Conservation (phyloP, 169 alveolate species). For the Toxoplasma gondii region DNA sequence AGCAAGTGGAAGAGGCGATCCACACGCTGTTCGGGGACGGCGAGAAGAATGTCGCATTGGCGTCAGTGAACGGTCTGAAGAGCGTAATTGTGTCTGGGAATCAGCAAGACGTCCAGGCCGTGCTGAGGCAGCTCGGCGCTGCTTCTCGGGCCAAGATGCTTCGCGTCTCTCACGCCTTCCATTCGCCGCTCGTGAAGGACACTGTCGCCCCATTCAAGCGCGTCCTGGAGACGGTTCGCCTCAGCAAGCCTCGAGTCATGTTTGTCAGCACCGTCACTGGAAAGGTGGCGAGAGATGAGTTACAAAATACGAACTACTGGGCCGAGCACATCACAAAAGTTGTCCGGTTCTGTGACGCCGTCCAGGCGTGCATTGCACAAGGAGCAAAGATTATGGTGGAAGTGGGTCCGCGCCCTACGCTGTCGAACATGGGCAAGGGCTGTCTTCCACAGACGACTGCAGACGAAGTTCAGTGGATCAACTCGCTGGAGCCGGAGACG, state of each 20-base stretch:
- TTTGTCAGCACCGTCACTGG: slow-evolving; percentile 67
- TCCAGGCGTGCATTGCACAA: slow-evolving; percentile 41
- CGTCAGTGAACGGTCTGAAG: slow-evolving; percentile 77
- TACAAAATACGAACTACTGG: slow-evolving; percentile 63
- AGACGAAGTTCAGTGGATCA: slow-evolving; percentile 59
- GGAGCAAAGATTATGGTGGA: slow-evolving; percentile 66
- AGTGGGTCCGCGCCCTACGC: slow-evolving; percentile 67
- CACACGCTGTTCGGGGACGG: slow-evolving; percentile 34
- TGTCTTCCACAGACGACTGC: slow-evolving; percentile 9
- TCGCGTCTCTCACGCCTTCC: slow-evolving; percentile 68
- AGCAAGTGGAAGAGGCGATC: slow-evolving; percentile 58
- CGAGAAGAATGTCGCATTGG: slow-evolving; percentile 65
- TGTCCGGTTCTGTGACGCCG: slow-evolving; percentile 67
- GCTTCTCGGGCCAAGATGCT: slow-evolving; percentile 41
- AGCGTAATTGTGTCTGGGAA: slow-evolving; percentile 78
- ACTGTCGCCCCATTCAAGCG: slow-evolving; percentile 58
- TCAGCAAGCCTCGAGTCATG: slow-evolving; percentile 48
- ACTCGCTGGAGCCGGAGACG: slow-evolving; percentile 54
- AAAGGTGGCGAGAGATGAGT: slow-evolving; percentile 37
- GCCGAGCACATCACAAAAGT: slow-evolving; percentile 69
- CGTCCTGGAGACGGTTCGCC: slow-evolving; percentile 33
- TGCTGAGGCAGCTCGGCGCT: slow-evolving; percentile 23
- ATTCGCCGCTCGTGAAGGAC: slow-evolving; percentile 62
- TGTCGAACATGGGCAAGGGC: slow-evolving; percentile 54
- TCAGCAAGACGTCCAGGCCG: slow-evolving; percentile 67